Base-by-base conservation (phyloP, 1,284 basidiomycete species). In the Vanrija humicola region DNA sequence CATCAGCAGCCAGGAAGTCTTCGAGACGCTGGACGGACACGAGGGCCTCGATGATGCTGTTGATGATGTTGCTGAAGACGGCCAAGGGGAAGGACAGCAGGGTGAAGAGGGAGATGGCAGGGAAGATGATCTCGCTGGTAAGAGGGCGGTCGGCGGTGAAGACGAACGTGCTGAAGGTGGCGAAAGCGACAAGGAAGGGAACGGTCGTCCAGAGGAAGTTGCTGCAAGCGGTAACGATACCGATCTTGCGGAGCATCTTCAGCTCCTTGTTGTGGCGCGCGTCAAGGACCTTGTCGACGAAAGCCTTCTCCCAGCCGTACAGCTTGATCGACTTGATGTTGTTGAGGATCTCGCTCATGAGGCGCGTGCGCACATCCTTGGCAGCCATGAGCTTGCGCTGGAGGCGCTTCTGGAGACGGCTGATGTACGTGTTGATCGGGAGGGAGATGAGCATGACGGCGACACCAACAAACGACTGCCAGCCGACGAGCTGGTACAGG, bases 371-470 rank as follows among this genome's bases (percentile, higher is more conserved):
- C 38, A 71, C 67, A 62, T 82, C 82, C 61, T 92, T 83, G 72
- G 89, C 90, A 75, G 90, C 90, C 94, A 97, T 97, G 72, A 96
- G 90, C 64, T 84, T 67, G 60, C 89, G 84, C 70, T 94, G 89
- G 78, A 94, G 83, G 47, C 76, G 80, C 72, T 95, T 95, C 61
- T 92, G 78, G 58, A 85, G 78, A 10, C 84, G 75, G 1, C 90
- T 89, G 56, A 93, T 86, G 46, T 82, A 66, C 0, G 89, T 89
- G 65, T 91, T 93, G 59, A 92, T 68, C 1, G 92, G 92, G 43
- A 79, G 54, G 0, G 86, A 87, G 52, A 90, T 71, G 43, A 92
- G 73, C 91, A 98, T 96, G 69, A 97, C 87, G 0, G 81, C 90
- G 4, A 98, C 90, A 12, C 94, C 94, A 48, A 91, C 87, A 65